Base-by-base conservation (phyloP, 441 rosid genomes). In the Mallotus repandus region DNA sequence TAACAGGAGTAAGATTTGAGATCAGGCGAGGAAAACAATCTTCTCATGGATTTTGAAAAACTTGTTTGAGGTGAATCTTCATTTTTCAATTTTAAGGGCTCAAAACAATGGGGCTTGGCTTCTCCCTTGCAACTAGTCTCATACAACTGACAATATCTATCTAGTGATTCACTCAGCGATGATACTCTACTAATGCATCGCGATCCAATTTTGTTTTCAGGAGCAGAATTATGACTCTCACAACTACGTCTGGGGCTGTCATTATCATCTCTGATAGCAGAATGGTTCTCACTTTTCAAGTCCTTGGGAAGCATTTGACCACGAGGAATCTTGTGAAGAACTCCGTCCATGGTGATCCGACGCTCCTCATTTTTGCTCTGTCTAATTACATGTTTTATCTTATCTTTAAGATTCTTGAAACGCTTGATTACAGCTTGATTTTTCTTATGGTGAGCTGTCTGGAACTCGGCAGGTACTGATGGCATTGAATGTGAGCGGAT, bases 291-390 rank as follows among this genome's bases (percentile, higher is more conserved):
- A 25, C 71, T 63, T 62, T 83, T 86, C 80, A 85, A 71, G 78
- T 90, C 91, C 77, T 79, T 82, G 6, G 91, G 86, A 53, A 87
- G 80, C 5, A 77, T 81, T 1, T 85, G 73, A 29, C 80, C 84
- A 0, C 75, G 86, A 50, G 99, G 99, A 11, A 95, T 82, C 81
- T 87, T 91, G 81, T 93, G 90, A 62, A 93, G 87, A 53, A 93
- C 78, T 18, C 90, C 97, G 72, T 95, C 97, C 95, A 86, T 89
- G 45, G 92, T 76, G 46, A 93, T 89, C 71, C 97, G 78, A 12
- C 78, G 88, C 76, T 83, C 86, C 81, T 94, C 97, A 18, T 82
- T 82, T 79, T 84, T 82, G 80, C 84, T 82, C 79, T 85, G 85
- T 32, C 76, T 80, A 18, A 89, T 85, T 14, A 82, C 93, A 60